phyloP scores from a whole-genome alignment of 176 grass and related monocot genomes.

The Paspalum vaginatum region DNA sequence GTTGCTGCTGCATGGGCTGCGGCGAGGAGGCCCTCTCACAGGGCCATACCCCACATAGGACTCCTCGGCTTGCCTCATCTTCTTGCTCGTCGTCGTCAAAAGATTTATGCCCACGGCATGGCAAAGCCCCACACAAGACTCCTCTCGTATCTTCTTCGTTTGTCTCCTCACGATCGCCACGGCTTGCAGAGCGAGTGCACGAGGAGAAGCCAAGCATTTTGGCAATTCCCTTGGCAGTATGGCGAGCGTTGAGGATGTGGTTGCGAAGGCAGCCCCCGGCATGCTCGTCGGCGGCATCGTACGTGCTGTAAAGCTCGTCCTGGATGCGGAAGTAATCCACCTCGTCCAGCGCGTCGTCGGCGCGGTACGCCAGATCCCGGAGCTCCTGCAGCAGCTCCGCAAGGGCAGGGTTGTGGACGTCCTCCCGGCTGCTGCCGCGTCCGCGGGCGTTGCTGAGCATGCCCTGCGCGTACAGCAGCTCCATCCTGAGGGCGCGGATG shows the following conservation, averaged over 20 bases:
- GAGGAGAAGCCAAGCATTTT: neutral
- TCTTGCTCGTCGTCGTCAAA: neutral
- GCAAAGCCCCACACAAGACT: neutral
- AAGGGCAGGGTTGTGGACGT: neutral
- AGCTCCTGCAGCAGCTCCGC: neutral
- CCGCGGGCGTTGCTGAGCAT: neutral
- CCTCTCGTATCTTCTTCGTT: neutral
- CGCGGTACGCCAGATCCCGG: neutral
- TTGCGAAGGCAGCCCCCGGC: neutral
- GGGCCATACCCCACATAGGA: neutral
- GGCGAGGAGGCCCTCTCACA: no score
- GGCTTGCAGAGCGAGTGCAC: neutral
- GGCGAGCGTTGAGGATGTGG: neutral
- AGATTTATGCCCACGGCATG: neutral
- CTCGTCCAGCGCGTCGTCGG: conserved; percentile 10
- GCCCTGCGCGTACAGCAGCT: conserved; percentile 7
- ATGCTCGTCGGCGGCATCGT: neutral
- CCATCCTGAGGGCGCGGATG: neutral
- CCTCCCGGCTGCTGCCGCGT: fast-evolving
- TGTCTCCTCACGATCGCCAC: neutral
- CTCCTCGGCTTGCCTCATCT: neutral
- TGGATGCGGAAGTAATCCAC: conserved; percentile 37
- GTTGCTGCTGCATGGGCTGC: no score
- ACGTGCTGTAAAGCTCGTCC: conserved; percentile 3
- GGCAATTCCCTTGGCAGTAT: neutral